Evolutionary conservation across 495 filamentous ascomycete species (phyloP).

Genomic region (Tuber borchii): DNA sequence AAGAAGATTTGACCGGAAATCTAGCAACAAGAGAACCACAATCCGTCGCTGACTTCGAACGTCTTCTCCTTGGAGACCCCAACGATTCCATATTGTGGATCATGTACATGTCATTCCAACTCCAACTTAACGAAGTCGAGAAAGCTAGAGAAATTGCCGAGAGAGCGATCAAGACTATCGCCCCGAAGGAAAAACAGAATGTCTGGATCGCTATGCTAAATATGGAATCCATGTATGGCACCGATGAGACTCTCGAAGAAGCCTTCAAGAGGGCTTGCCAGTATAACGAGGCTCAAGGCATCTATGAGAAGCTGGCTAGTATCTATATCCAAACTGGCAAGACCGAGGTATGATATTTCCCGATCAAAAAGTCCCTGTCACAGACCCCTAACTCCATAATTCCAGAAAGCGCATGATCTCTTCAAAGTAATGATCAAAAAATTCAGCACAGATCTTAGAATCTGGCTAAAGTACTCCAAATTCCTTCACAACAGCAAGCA

Average conservation of each 20-base stretch:
- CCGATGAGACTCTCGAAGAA: slow-evolving; percentile 73
- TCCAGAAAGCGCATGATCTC: slow-evolving; percentile 77
- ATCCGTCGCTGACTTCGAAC: slow-evolving; percentile 83
- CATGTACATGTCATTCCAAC: slow-evolving; percentile 92
- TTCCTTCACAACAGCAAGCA: slow-evolving; percentile 59
- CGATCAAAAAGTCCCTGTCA: slow-evolving; percentile 7
- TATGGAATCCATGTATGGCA: slow-evolving; percentile 85
- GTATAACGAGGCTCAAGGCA: slow-evolving; percentile 84
- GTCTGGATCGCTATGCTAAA: slow-evolving; percentile 92
- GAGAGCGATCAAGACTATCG: slow-evolving; percentile 80
- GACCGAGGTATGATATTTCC: slow-evolving; percentile 49
- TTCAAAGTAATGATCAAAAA: slow-evolving; percentile 82
- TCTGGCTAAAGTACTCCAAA: slow-evolving; percentile 91
- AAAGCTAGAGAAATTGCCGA: slow-evolving; percentile 83
- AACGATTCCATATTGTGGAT: slow-evolving; percentile 87
- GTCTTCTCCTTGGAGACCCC: slow-evolving; percentile 82
- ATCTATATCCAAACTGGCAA: slow-evolving; percentile 91
- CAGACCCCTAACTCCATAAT: slow-evolving; percentile 43
- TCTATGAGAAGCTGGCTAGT: slow-evolving; percentile 81
- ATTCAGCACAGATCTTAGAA: slow-evolving; percentile 62
- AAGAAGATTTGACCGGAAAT: slow-evolving; percentile 80
- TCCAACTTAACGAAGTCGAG: slow-evolving; percentile 77
- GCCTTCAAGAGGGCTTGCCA: slow-evolving; percentile 89
- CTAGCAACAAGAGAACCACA: slow-evolving; percentile 86
- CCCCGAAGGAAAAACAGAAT: slow-evolving; percentile 84